These are phyloP conservation scores for Sugiyamaella smithiae DNA, from an alignment of 805 yeast genomes.

Conservation along the genomic window DNA sequence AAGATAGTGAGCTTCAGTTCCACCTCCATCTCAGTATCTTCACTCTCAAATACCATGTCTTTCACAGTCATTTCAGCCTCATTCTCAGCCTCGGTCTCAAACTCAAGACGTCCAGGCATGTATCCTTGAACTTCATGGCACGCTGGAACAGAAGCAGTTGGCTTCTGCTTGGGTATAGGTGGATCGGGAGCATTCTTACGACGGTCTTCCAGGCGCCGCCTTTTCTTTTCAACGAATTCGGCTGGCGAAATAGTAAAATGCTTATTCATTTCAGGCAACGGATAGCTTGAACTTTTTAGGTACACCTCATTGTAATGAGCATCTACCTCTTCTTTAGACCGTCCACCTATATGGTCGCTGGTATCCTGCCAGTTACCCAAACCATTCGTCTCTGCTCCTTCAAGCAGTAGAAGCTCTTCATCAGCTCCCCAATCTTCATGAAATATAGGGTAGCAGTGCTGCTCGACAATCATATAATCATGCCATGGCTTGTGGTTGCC, in stretches of 20 bases:
- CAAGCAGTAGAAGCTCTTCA: conserved; percentile 83
- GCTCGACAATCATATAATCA: conserved; percentile 87
- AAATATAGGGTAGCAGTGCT: conserved; percentile 90
- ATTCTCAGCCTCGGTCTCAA: conserved; percentile 93
- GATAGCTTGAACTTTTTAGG: conserved; percentile 68
- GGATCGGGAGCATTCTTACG: conserved; percentile 63
- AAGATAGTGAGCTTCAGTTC: conserved; percentile 84
- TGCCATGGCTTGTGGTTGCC: conserved; percentile 94
- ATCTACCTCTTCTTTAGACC: conserved; percentile 89
- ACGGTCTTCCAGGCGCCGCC: conserved; percentile 67
- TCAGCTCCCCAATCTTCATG: conserved; percentile 97
- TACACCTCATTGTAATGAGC: conserved; percentile 75
- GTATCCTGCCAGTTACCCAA: conserved; percentile 97
- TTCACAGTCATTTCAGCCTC: conserved; percentile 94
- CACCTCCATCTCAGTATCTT: conserved; percentile 83
- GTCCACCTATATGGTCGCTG: conserved; percentile 91
- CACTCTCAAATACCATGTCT: conserved; percentile 88
- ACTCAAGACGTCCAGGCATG: conserved; percentile 98
- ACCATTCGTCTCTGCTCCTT: conserved; percentile 89
- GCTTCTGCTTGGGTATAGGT: conserved; percentile 81
- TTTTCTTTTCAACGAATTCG: conserved; percentile 66
- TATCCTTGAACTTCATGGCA: conserved; percentile 97
- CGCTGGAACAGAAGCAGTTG: conserved; percentile 88
- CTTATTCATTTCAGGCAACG: conserved; percentile 81
- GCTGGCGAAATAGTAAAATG: conserved; percentile 64